Evolutionary conservation across 345 rosid genomes (phyloP).

Genomic region (Hirschfeldia incana): DNA sequence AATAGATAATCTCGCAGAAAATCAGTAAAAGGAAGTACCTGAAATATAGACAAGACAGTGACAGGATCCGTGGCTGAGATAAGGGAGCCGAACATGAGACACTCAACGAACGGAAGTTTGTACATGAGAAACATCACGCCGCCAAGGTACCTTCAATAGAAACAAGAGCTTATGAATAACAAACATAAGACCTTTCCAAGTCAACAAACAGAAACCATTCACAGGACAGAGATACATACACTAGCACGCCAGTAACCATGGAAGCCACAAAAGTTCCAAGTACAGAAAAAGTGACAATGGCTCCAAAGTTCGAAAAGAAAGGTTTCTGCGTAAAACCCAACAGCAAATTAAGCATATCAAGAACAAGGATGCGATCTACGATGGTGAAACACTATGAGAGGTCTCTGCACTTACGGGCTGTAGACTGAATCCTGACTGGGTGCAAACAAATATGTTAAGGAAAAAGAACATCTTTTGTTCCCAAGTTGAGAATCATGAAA

Average conservation of each 20-base stretch:
- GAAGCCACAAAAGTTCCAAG: conserved; percentile 87
- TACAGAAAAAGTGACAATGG: conserved; percentile 89
- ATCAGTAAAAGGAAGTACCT: conserved; percentile 49
- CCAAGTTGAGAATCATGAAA: conserved; percentile 4
- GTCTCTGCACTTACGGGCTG: conserved; percentile 68
- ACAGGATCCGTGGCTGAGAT: conserved; percentile 99
- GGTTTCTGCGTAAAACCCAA: conserved; percentile 71
- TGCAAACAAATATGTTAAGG: conserved; percentile 56
- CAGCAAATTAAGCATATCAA: conserved; percentile 6
- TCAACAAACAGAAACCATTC: background rate
- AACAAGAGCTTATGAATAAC: background rate
- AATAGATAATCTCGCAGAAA: conserved; percentile 2
- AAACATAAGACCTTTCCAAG: background rate
- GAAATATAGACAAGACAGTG: conserved; percentile 94
- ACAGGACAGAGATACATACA: conserved; percentile 56
- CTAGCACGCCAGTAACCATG: conserved; percentile 80
- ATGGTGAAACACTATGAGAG: conserved; percentile 12
- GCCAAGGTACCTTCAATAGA: conserved; percentile 73
- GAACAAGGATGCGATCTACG: background rate
- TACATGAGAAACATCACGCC: conserved; percentile 85
- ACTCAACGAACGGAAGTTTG: conserved; percentile 86
- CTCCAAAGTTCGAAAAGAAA: conserved; percentile 95
- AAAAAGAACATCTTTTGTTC: conserved; percentile 37
- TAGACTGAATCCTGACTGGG: conserved; percentile 95
- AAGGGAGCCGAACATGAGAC: conserved; percentile 97